phyloP scores from a whole-genome alignment of 1,284 basidiomycete genomes.

The Mycena citricolor region DNA sequence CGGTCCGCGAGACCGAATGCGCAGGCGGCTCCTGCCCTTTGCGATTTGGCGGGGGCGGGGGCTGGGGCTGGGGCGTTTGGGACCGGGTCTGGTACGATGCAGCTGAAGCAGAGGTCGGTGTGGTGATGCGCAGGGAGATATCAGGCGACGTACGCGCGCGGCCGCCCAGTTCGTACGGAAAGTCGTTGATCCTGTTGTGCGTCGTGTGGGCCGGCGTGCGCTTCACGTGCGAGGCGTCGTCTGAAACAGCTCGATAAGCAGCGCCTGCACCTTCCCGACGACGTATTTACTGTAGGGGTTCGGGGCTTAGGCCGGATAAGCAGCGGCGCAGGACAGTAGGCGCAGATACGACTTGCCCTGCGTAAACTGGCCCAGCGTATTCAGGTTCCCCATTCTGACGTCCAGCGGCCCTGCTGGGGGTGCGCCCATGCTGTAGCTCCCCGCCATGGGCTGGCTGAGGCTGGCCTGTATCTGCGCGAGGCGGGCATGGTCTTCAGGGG shows the following conservation, averaged over 20 bases:
- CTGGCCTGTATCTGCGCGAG: background rate
- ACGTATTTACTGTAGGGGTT: conserved; percentile 5
- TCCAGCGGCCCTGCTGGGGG: conserved; percentile 8
- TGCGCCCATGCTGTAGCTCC: background rate
- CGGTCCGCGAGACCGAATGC: conserved; percentile 11
- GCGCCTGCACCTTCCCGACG: background rate
- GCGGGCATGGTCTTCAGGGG: background rate
- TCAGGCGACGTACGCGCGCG: conserved; percentile 3
- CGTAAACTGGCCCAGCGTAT: background rate
- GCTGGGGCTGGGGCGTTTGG: conserved; percentile 2
- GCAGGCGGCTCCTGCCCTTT: too few species aligned
- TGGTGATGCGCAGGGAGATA: background rate
- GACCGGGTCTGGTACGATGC: background rate
- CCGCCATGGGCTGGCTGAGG: background rate
- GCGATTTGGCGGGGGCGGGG: conserved; percentile 2
- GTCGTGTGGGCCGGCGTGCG: conserved; percentile 6
- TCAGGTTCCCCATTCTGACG: conserved; percentile 5
- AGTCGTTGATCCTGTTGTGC: conserved; percentile 3
- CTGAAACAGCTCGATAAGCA: background rate
- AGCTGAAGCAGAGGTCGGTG: background rate
- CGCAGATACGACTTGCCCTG: background rate
- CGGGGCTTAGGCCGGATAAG: background rate
- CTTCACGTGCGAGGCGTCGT: conserved; percentile 5
- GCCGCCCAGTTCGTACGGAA: conserved; percentile 9
- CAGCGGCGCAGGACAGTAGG: background rate